Base-by-base conservation (phyloP, 2,329 filamentous ascomycete genomes). In the Chalaropsis thielavioides region DNA sequence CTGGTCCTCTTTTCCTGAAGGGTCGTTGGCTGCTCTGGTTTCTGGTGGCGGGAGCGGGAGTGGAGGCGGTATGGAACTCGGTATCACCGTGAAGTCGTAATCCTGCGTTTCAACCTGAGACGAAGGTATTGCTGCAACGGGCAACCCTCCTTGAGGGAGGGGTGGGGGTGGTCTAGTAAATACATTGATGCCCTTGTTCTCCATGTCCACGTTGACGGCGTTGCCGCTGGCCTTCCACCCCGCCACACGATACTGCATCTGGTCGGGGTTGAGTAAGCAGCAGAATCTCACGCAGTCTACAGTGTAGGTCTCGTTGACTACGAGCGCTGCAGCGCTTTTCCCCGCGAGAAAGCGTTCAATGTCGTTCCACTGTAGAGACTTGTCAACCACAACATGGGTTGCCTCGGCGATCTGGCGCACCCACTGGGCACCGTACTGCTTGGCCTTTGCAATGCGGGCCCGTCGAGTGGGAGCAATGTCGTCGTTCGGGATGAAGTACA, bases 401-500 rank as follows among this genome's bases (percentile, higher is more conserved):
- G 94, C 82, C 24, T 74, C 74, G 0, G 69, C 73, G 71, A 86
- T 82, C 0, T 78, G 75, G 62, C 79, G 80, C 35, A 83, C 81
- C 85, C 91, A 94, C 0, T 73, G 76, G 0, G 87, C 92, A 54
- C 92, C 92, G 72, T 85, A 85, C 70, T 90, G 85, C 62, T 83
- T 80, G 0, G 88, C 86, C 72, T 87, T 91, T 38, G 81, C 81
- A 63, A 96, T 95, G 3, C 89, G 85, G 66, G 85, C 74, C 64
- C 82, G 83, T 46, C 92, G 82, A 7, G 82, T 78, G 11, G 82
- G 81, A 40, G 86, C 83, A 59, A 88, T 80, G 68, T 92, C 87
- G 68, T 90, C 83, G 69, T 94, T 88, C 0, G 91, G 92, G 5
- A 95, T 83, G 72, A 94, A 96, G 74, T 84, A 89, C 68, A 90